Percentiles rank a stretch among this genome's conserved stretches.
These are phyloP conservation scores for Pseudodiploospora longispora DNA, from an alignment of 2,329 filamentous ascomycete genomes.

Conservation along the genomic window DNA sequence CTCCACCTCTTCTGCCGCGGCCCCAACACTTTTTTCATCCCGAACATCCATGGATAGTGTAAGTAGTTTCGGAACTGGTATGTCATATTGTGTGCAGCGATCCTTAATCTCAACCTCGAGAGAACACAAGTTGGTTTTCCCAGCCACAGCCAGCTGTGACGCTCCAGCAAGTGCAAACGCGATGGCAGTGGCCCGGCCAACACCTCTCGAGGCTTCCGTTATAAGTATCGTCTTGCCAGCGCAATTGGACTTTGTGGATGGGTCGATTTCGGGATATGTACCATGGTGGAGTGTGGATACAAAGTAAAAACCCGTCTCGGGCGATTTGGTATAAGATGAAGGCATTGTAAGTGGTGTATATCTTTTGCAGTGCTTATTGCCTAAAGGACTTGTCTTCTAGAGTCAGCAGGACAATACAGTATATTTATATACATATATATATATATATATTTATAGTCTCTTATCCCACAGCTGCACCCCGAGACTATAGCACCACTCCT, in stretches of 20 bases:
- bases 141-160: conserved; percentile 42
- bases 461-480: too few species aligned
- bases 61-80: conserved; percentile 25
- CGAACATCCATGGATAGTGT: conserved; percentile 32
- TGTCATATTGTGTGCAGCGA: conserved; percentile 11
- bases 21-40: conserved; percentile 22
- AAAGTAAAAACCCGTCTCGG: too few species aligned
- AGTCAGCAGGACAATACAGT: too few species aligned
- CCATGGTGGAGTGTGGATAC: conserved; percentile 18
- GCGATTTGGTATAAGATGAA: too few species aligned
- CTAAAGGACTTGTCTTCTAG: too few species aligned
- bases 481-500: too few species aligned
- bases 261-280: conserved; percentile 44
- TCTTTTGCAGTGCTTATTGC: too few species aligned
- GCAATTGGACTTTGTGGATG: conserved; percentile 24
- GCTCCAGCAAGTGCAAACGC: conserved; percentile 47
- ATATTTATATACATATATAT: too few species aligned
- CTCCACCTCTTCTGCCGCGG: conserved; percentile 20
- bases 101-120: conserved; percentile 27
- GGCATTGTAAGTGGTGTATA: too few species aligned
- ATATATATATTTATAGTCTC: too few species aligned
- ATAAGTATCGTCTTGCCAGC: conserved; percentile 37
- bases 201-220: conserved; percentile 46
- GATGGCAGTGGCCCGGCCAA: conserved; percentile 45
- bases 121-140: conserved; percentile 37